Evolutionary conservation across 495 filamentous ascomycete species (phyloP).

Genomic region (Parachaetomium inaequale): DNA sequence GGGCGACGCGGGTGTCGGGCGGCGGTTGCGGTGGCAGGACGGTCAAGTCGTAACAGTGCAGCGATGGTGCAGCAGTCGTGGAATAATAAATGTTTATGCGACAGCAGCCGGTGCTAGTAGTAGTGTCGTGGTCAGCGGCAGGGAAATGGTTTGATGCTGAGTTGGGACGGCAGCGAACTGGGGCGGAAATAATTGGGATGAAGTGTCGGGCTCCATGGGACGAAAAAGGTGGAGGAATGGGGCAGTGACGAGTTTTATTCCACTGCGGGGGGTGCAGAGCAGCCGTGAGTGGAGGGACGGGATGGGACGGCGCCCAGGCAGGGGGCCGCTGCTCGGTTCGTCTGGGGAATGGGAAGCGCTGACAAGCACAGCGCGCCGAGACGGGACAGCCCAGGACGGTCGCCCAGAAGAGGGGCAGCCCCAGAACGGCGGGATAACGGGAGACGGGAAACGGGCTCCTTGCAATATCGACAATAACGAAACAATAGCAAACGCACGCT

Average conservation of each 20-base stretch:
- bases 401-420: slow-evolving; percentile 11
- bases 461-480: slow-evolving; percentile 7
- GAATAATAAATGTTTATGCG: slow-evolving; percentile 11
- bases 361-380: slow-evolving; percentile 16
- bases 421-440: slow-evolving; percentile 1
- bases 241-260: slow-evolving; percentile 39
- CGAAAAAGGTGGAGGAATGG: slow-evolving; percentile 32
- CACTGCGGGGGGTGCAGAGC: slow-evolving; percentile 30
- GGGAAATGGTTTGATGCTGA: not conserved
- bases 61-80: slow-evolving; percentile 3
- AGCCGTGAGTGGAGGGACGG: slow-evolving; percentile 23
- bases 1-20: slow-evolving; percentile 11
- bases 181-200: slow-evolving; percentile 30
- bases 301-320: slow-evolving; percentile 23
- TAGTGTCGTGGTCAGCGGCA: not conserved
- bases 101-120: slow-evolving; percentile 5
- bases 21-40: slow-evolving; percentile 2
- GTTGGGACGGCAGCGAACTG: slow-evolving; percentile 21
- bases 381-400: slow-evolving; percentile 14
- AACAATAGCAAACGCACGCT: slow-evolving; percentile 6
- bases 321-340: slow-evolving; percentile 23
- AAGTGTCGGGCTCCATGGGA: slow-evolving; percentile 28
- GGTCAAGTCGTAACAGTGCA: not conserved
- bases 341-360: slow-evolving; percentile 15
- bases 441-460: not conserved